These are phyloP conservation scores for Nicotiana sylvestris DNA, from an alignment of 257 asterid species.

Conservation along the genomic window DNA sequence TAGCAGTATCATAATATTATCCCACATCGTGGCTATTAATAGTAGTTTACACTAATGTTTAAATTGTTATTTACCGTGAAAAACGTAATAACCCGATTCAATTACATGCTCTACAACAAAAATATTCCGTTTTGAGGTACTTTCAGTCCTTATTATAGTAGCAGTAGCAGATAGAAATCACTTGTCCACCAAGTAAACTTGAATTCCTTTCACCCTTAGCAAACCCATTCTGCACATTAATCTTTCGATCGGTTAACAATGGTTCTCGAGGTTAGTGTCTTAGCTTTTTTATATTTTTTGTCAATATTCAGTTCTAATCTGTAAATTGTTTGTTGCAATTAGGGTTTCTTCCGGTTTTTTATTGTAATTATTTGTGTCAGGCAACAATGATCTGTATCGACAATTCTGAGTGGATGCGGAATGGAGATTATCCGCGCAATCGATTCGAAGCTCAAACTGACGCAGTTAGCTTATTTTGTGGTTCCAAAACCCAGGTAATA, in stretches of 20 bases:
- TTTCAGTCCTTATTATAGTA: background rate
- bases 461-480: conserved; percentile 81
- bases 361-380: conserved; percentile 17
- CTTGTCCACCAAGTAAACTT: background rate
- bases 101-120: no score
- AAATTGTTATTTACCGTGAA: no score
- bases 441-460: conserved; percentile 88
- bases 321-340: background rate
- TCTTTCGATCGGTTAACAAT: background rate
- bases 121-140: no score
- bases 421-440: conserved; percentile 82
- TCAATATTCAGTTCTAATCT: background rate
- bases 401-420: conserved; percentile 98
- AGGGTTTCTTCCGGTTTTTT: background rate
- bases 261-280: background rate
- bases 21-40: no score
- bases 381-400: conserved; percentile 96
- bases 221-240: background rate
- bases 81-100: background rate
- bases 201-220: background rate
- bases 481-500: conserved; percentile 78
- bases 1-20: no score
- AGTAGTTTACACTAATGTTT: no score
- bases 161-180: background rate
- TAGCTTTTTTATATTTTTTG: background rate